These are phyloP conservation scores for Phalaenopsis hybrid DNA, from an alignment of 116 monocot species.

Conservation along the genomic window DNA sequence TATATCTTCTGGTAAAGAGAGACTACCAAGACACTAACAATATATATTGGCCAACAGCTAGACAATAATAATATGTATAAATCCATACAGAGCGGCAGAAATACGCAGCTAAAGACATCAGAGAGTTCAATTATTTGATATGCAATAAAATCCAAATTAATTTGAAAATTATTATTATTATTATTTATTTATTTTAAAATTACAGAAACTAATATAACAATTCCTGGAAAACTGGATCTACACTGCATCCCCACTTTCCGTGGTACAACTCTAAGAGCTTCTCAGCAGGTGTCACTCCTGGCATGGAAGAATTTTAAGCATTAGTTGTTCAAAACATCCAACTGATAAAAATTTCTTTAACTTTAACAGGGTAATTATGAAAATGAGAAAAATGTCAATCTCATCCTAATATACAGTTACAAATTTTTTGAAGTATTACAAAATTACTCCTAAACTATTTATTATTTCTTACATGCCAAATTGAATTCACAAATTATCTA, in stretches of 20 bases:
- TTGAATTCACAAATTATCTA: too few relatives aligned
- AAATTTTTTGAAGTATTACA: too few relatives aligned
- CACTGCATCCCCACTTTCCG: conserved; percentile 75
- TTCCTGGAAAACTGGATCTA: conserved; percentile 80
- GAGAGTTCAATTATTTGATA: neutral
- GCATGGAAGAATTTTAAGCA: neutral
- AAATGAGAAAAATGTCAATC: too few relatives aligned
- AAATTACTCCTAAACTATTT: too few relatives aligned
- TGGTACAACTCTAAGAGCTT: conserved; percentile 81
- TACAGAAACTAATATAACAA: conserved; percentile 44
- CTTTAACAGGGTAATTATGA: neutral
- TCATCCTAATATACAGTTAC: too few relatives aligned
- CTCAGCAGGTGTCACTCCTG: conserved; percentile 91
- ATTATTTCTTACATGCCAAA: too few relatives aligned
- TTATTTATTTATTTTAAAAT: too few relatives aligned
- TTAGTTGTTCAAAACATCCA: neutral
- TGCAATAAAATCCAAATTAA: neutral
- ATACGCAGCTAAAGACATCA: neutral
- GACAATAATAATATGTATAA: too few relatives aligned
- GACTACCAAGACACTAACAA: too few relatives aligned
- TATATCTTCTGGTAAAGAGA: too few relatives aligned
- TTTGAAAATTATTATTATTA: too few relatives aligned
- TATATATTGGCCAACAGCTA: too few relatives aligned
- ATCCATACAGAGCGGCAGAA: neutral
- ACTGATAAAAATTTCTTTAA: neutral